These are phyloP conservation scores for Russula compacta DNA, from an alignment of 768 basidiomycete species.

Conservation along the genomic window DNA sequence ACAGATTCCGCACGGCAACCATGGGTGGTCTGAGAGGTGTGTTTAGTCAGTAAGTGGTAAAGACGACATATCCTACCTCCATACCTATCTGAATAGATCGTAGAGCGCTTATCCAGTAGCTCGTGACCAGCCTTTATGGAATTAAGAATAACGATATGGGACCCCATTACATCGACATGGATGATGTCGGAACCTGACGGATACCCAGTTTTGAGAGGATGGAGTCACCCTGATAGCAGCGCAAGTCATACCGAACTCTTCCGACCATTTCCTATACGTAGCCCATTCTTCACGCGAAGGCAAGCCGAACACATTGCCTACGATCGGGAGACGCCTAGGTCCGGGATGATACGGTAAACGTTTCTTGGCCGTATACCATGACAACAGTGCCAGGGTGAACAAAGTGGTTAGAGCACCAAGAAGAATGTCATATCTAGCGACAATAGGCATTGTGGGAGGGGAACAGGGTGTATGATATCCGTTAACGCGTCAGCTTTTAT, in stretches of 20 bases:
- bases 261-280: conserved; percentile 13
- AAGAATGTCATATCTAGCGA: neutral
- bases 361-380: neutral
- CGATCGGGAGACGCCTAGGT: conserved; percentile 17
- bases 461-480: neutral
- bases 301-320: conserved; percentile 20
- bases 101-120: conserved; percentile 23
- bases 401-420: neutral
- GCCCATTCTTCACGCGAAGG: conserved; percentile 16
- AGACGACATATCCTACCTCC: neutral
- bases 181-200: conserved; percentile 18
- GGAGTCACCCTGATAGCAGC: neutral
- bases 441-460: neutral
- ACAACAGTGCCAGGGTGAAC: neutral
- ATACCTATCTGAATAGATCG: conserved; percentile 18
- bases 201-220: neutral
- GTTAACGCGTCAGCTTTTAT: neutral
- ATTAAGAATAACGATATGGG: conserved; percentile 21
- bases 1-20: neutral
- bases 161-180: conserved; percentile 19
- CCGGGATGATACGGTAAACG: conserved; percentile 2
- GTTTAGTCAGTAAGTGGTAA: neutral
- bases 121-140: conserved; percentile 21
- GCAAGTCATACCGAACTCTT: conserved; percentile 16
- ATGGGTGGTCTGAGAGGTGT: neutral